Evolutionary conservation across 1,284 basidiomycete species (phyloP), one percentile per base, ranked within the genome.

Genomic region (Clitocybe nebularis): DNA sequence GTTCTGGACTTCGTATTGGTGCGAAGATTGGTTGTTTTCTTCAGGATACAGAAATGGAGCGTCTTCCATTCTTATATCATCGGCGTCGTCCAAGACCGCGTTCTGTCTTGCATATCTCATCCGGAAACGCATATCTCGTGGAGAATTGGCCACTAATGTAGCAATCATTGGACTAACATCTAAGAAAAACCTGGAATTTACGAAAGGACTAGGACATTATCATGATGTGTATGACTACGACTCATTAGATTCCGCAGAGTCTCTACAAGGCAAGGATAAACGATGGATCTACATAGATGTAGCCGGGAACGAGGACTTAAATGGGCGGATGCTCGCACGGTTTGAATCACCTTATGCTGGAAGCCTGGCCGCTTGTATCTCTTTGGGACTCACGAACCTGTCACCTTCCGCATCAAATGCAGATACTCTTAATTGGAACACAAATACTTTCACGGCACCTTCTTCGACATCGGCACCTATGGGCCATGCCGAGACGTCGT

Each of bases 1-100:
- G 5, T 82, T 81, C 58, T 83, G 80, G 81, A 83, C 80, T 0
- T 70, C 81, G 1, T 83, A 72, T 51, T 83, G 80, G 81, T 79
- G 71, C 49, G 79, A 83, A 53, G 82, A 84, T 52, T 83, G 79
- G 78, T 55, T 84, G 2, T 59, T 70, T 43, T 59, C 64, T 1
- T 66, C 71, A 3, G 46, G 53, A 10, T 82, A 81, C 54, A 66
- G 66, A 1, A n/a, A n/a, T n/a, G 70, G 66, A 5, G 70, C 70
- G 2, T 66, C 60, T 3, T 54, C 57, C 21, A 61, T 83, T 43
- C 61, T 83, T 36, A 70, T 83, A 20, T 79, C 79, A 1, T 80
- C 79, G 26, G 81, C 80, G 0, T 83, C 81, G 3, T 71, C 79
- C 14, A 83, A 83, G 51, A 83, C 80, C 0, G 79, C 81, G 0